Base-by-base conservation (phyloP, 2,329 filamentous ascomycete genomes). In the Clonostachys chloroleuca region DNA sequence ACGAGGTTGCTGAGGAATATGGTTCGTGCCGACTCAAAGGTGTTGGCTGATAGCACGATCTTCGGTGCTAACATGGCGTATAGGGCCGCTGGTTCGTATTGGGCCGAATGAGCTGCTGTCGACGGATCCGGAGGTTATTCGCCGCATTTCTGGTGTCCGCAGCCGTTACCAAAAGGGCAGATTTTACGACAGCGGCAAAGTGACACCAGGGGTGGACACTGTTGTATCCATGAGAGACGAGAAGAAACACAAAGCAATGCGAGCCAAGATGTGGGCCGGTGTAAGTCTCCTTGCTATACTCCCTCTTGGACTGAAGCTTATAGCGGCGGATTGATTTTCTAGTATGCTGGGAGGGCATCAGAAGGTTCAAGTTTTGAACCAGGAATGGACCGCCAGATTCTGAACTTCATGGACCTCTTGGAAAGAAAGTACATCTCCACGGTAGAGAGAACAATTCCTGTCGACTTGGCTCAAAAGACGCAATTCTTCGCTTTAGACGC, bases 401-500 rank as follows among this genome's bases (percentile, higher is more conserved):
- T 58, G 13, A 58, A 52, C 20, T 67, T 80, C 14, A 55, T 78
- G 12, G 54, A 65, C 2, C 63, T 81, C 4, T 66, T 81, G 34
- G 65, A 72, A 16, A 54, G 54, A 34, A 75, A 74, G 52, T 81
- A 80, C 46, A 52, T 72, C 9, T 70, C 69, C 5, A 68, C 55
- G 2, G 55, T 64, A 5, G 51, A 48, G 3, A 49, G 63, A 2
- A 63, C 63, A 20, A 55, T 56, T 1, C 64, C 62, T 0, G 62
- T 80, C 48, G 75, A 81, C 52, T 60, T 81, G 40, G 73, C 72
- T 18, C 62, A 65, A 37, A 75, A 75, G 51, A 69, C 72, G 4
- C 73, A 75, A 20, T 78, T 71, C 63, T 76, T 80, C 47, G 70
- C 77, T 1, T 60, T 81, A 1, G 78, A 82, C 47, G 73, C 76